Conservation (phyloP, 495 filamentous ascomycete species). For the Tuber calosporum region DNA sequence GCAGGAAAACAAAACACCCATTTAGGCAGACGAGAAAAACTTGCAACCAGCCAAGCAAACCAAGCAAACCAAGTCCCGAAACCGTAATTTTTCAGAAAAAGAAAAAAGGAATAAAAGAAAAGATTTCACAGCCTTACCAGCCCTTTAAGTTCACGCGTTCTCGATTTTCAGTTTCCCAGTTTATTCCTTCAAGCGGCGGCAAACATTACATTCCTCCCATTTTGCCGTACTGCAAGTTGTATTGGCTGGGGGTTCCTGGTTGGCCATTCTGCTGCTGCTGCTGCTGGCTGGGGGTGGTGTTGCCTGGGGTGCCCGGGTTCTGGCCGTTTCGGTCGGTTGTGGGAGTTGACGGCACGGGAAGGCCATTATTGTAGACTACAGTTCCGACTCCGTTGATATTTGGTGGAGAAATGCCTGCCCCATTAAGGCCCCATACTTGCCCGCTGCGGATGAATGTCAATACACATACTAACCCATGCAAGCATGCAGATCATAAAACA, state of each 20-base stretch:
- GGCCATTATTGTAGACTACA: conserved; percentile 36
- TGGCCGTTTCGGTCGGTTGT: conserved; percentile 27
- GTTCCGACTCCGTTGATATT: conserved; percentile 38
- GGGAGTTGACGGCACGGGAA: conserved; percentile 34
- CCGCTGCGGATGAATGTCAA: conserved; percentile 19
- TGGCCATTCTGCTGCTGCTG: conserved; percentile 14
- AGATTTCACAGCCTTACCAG: neutral
- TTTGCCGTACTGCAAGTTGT: conserved; percentile 32
- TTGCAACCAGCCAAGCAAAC: conserved; percentile 1
- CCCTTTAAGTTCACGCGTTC: neutral
- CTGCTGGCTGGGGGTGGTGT: conserved; percentile 29
- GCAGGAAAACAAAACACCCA: neutral
- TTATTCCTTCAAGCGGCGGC: neutral
- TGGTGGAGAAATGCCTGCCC: conserved; percentile 33
- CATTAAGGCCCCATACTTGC: conserved; percentile 43
- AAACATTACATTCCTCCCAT: conserved; percentile 33
- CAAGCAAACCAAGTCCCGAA: neutral
- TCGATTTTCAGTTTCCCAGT: neutral
- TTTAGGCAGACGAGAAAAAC: neutral
- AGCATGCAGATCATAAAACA: neutral
- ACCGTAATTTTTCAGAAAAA: conserved; percentile 5
- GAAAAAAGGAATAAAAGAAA: neutral
- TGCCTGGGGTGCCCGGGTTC: conserved; percentile 26
- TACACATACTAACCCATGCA: neutral
- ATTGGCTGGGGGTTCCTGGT: conserved; percentile 24